These are phyloP conservation scores for Liriodendron chinense DNA, from an alignment of 164 flowering plant species.

Conservation along the genomic window DNA sequence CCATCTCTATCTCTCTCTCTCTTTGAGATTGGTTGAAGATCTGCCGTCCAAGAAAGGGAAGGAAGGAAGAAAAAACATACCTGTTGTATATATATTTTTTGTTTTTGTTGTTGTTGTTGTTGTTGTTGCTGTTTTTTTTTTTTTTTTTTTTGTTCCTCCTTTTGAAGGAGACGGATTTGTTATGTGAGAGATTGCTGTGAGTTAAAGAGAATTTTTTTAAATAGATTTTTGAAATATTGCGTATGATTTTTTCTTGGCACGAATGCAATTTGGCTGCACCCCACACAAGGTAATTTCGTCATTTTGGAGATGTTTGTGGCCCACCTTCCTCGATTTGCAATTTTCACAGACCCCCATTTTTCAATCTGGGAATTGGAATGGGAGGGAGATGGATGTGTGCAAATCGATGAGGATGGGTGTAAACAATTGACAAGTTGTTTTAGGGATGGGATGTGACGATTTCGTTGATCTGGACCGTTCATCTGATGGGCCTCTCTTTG, in stretches of 20 bases:
- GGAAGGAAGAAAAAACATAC: conserved; percentile 11
- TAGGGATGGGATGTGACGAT: no score
- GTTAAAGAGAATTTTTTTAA: not conserved
- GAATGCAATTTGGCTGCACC: not conserved
- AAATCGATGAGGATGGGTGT: not conserved
- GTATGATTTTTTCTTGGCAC: not conserved
- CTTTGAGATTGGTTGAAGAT: conserved; percentile 20
- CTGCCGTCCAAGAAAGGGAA: conserved; percentile 10
- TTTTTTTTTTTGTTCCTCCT: conserved; percentile 15
- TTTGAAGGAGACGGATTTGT: conserved; percentile 23
- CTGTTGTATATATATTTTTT: conserved; percentile 20
- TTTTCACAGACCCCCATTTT: not conserved
- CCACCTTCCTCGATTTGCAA: not conserved
- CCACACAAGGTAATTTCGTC: not conserved
- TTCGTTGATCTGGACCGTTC: not conserved
- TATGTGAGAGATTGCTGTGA: not conserved
- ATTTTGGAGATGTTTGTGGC: not conserved
- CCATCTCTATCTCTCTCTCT: conserved; percentile 10
- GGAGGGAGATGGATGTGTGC: not conserved
- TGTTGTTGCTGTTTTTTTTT: no score
- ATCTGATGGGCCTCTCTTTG: not conserved
- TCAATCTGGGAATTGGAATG: not conserved
- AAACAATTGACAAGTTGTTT: no score
- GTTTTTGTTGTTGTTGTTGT: not conserved
- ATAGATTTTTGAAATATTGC: not conserved